phyloP scores from a whole-genome alignment of 2,329 filamentous ascomycete genomes.

The Calonectria leucothoes region DNA sequence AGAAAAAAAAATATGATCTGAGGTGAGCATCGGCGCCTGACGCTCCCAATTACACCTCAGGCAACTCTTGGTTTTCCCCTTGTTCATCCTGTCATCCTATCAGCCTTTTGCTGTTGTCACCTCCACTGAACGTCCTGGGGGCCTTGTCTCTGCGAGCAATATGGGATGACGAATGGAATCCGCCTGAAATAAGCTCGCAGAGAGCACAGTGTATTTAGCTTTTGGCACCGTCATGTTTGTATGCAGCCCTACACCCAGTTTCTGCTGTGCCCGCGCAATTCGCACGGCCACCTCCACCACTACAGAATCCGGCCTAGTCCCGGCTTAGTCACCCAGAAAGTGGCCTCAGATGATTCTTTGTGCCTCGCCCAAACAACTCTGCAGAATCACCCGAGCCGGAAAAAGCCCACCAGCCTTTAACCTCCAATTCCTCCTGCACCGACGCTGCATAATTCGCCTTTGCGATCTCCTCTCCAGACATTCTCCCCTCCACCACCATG shows the following conservation, averaged over 20 bases:
- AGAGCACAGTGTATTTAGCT: conserved; percentile 20
- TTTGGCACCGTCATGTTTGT: conserved; percentile 29
- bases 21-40: not conserved
- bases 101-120: conserved; percentile 14
- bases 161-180: conserved; percentile 39
- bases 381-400: conserved; percentile 45
- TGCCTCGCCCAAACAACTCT: conserved; percentile 43
- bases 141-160: conserved; percentile 11
- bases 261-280: conserved; percentile 32
- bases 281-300: conserved; percentile 42
- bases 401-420: conserved; percentile 38
- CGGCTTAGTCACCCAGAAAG: conserved; percentile 48
- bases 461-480: conserved; percentile 35
- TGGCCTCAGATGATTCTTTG: conserved; percentile 43
- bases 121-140: conserved; percentile 2
- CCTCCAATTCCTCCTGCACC: conserved; percentile 36
- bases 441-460: conserved; percentile 35
- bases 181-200: conserved; percentile 38
- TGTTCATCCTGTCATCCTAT: conserved; percentile 10
- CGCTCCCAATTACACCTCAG: conserved; percentile 11
- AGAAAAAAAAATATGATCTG: conserved; percentile 7
- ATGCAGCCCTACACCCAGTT: not conserved
- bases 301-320: conserved; percentile 39
- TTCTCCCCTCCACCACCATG: conserved; percentile 62
- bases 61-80: conserved; percentile 1